These are phyloP conservation scores for Rhododendron williamsianum DNA, from an alignment of 148 eudicot species.

Conservation along the genomic window DNA sequence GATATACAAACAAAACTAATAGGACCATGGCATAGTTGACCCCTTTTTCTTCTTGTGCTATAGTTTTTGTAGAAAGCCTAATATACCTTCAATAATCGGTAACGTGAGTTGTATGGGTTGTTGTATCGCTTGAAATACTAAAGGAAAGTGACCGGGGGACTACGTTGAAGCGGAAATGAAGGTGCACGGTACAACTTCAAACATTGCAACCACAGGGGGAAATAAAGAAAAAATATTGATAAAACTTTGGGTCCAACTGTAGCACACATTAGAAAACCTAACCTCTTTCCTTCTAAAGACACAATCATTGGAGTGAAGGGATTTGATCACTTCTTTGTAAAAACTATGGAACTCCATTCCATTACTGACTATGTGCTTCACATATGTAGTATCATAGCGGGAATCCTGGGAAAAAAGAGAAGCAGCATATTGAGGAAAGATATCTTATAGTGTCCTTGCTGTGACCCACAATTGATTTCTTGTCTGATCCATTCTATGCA, in stretches of 20 bases:
- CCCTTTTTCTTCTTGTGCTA: neutral
- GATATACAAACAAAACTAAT: neutral
- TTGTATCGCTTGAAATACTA: neutral
- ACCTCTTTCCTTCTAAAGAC: neutral
- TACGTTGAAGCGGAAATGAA: neutral
- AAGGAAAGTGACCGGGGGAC: neutral
- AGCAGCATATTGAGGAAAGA: constrained; percentile 26
- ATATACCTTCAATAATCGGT: neutral
- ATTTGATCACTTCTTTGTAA: neutral
- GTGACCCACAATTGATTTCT: constrained; percentile 74
- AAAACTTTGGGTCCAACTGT: neutral
- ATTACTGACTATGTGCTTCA: neutral
- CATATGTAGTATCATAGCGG: constrained; percentile 6
- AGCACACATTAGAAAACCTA: neutral
- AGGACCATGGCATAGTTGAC: neutral
- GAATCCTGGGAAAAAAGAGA: constrained; percentile 25
- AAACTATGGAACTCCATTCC: neutral
- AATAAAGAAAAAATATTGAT: neutral
- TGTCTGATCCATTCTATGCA: constrained; percentile 37
- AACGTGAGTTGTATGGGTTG: too few species aligned
- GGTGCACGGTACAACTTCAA: neutral
- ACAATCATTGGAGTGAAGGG: neutral
- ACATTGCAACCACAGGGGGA: neutral
- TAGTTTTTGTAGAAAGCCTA: neutral
- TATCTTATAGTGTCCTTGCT: constrained; percentile 26